A percentile compares a stretch with the other conserved stretches of the same genome.
phyloP scores from a whole-genome alignment of 345 rosid species.

The Psidium friedrichsthalianum region DNA sequence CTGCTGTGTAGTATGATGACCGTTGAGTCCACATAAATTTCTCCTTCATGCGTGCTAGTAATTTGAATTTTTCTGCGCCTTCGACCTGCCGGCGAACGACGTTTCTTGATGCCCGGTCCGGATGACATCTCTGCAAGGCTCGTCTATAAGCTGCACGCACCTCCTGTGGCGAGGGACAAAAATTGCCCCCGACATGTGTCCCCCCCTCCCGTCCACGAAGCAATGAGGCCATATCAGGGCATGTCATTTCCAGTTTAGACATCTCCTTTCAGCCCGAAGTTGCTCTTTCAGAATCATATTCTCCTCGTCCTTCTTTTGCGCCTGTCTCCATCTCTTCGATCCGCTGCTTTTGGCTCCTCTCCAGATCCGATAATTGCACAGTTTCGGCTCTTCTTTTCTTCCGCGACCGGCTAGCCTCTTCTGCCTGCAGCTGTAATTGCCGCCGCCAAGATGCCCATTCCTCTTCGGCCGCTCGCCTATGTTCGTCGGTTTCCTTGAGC shows the following conservation, averaged over 20 bases:
- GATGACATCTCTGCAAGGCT: slow-evolving; percentile 74
- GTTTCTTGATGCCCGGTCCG: slow-evolving; percentile 63
- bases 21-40: slow-evolving; percentile 14
- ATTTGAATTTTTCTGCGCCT: slow-evolving; percentile 89
- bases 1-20: neutral
- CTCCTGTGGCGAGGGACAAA: slow-evolving; percentile 40
- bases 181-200: slow-evolving; percentile 45
- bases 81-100: slow-evolving; percentile 70
- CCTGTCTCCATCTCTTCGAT: slow-evolving; percentile 74
- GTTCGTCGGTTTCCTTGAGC: slow-evolving; percentile 73
- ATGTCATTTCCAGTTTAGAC: slow-evolving; percentile 36
- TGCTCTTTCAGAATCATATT: slow-evolving; percentile 62
- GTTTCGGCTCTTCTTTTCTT: slow-evolving; percentile 56
- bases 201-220: slow-evolving; percentile 79
- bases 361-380: slow-evolving; percentile 54
- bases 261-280: slow-evolving; percentile 55
- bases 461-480: slow-evolving; percentile 66
- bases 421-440: slow-evolving; percentile 59
- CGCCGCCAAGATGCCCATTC: slow-evolving; percentile 79
- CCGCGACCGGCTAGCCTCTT: slow-evolving; percentile 62
- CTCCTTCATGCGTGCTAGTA: slow-evolving; percentile 79
- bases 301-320: slow-evolving; percentile 85
- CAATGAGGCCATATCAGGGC: slow-evolving; percentile 60
- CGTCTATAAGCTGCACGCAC: slow-evolving; percentile 65
- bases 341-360: slow-evolving; percentile 76